Percentiles rank a stretch among this genome's conserved stretches.
Conservation (phyloP, 2,329 filamentous ascomycete species). For the Pseudogymnoascus sp. region DNA sequence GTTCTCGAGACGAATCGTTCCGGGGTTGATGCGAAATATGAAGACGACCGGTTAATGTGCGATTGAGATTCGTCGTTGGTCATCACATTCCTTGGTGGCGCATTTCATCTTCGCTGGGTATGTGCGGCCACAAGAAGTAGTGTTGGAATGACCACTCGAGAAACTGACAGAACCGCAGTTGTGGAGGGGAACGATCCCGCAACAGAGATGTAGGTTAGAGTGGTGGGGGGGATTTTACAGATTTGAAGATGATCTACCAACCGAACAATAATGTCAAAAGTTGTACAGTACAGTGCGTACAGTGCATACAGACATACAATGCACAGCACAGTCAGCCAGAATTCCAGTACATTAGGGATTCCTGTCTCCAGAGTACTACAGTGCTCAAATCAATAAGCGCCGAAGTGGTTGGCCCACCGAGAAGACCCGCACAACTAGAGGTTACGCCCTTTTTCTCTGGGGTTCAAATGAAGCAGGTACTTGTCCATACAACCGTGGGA, state of each 20-base stretch:
- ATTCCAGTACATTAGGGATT: background rate
- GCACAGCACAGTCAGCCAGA: background rate
- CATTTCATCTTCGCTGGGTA: constrained; percentile 8
- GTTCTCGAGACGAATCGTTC: background rate
- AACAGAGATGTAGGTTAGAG: background rate
- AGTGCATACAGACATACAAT: background rate
- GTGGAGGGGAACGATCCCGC: background rate
- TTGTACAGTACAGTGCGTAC: background rate
- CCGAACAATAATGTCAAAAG: background rate
- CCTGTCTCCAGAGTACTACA: background rate
- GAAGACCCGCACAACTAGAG: background rate
- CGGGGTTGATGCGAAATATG: background rate
- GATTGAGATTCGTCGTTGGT: constrained; percentile 7
- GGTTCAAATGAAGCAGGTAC: constrained; percentile 5
- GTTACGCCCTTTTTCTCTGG: background rate
- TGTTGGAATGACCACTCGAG: background rate
- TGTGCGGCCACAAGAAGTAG: constrained; percentile 3
- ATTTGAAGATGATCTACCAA: constrained; percentile 1
- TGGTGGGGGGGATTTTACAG: constrained; percentile 1
- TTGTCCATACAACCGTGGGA: background rate
- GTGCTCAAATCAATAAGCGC: background rate
- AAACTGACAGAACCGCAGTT: background rate
- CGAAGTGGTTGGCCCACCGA: background rate
- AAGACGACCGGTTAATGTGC: constrained; percentile 1
- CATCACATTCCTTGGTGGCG: constrained; percentile 2